A percentile compares a stretch with the other conserved stretches of the same genome.
phyloP scores from a whole-genome alignment of 129 eudicot genomes.

The Daucus carota region DH1_v3.0 NC_030382.2:44884501-44885000 shows the following conservation, averaged over 20 bases:
- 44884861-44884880: not conserved
- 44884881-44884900: not conserved
- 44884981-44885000: slow-evolving; percentile 42
- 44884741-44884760: not conserved
- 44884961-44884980: slow-evolving; percentile 11
- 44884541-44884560: too few species aligned
- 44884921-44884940: not conserved
- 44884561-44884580: too few species aligned
- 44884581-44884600: too few species aligned
- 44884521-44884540: too few species aligned
- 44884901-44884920: not conserved
- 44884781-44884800: not conserved
- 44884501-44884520: too few species aligned
- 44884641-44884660: too few species aligned
- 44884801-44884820: not conserved
- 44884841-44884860: not conserved
- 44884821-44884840: not conserved
- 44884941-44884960: not conserved
- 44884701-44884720: too few species aligned
- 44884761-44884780: not conserved
- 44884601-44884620: too few species aligned
- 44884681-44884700: too few species aligned
- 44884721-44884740: not conserved
- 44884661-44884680: too few species aligned
- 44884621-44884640: too few species aligned